These are phyloP conservation scores for Sordariomycetes sp. DNA, from an alignment of 2,329 filamentous ascomycete species.

Conservation along the genomic window DNA sequence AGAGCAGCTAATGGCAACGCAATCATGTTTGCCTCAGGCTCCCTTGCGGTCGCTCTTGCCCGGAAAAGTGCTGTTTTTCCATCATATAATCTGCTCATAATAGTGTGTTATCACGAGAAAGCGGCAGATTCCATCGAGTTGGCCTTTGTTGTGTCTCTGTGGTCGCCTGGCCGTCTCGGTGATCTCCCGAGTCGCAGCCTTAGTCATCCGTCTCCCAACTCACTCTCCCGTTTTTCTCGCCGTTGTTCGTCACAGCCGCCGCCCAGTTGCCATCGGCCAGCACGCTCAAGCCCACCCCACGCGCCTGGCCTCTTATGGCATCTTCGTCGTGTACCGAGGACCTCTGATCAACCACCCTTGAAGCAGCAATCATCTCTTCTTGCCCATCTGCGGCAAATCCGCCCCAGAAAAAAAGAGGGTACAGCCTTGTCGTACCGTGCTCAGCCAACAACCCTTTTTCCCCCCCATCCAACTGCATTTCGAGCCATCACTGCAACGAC, in stretches of 20 bases:
- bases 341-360: not conserved
- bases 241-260: not conserved
- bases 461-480: not conserved
- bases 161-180: not conserved
- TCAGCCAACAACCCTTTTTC: not conserved
- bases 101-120: no score
- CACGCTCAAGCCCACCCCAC: not conserved
- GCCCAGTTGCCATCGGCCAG: not conserved
- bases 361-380: not conserved
- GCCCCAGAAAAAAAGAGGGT: not conserved
- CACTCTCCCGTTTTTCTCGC: not conserved
- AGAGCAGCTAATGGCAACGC: not conserved
- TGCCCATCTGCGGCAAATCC: not conserved
- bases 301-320: not conserved
- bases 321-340: not conserved
- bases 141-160: not conserved
- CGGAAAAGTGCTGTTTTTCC: no score
- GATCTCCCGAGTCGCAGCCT: not conserved
- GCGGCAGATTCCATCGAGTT: not conserved
- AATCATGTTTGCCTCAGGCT: not conserved
- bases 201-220: not conserved
- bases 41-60: no score
- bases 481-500: not conserved
- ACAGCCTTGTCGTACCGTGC: not conserved
- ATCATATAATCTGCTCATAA: no score